Evolutionary conservation across 2,329 filamentous ascomycete species (phyloP).

Genomic region (Colletotrichum orchidophilum): DNA sequence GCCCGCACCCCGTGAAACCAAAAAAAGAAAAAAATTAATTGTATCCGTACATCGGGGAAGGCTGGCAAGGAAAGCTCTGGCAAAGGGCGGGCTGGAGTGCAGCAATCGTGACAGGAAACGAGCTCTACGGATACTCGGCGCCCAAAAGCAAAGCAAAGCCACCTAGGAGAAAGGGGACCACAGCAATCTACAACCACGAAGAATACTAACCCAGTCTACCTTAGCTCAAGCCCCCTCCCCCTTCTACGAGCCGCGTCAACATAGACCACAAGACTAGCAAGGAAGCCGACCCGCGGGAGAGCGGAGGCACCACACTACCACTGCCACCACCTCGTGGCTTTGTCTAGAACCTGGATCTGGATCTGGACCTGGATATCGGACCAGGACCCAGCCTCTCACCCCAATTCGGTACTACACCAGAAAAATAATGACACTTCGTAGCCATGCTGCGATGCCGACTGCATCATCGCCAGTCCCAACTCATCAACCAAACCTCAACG

Average conservation of each 20-base stretch:
- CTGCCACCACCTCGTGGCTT: conserved; percentile 16
- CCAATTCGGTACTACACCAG: too few species aligned
- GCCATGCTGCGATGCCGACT: not conserved
- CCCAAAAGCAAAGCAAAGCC: not conserved
- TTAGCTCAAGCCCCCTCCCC: not conserved
- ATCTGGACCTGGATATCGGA: not conserved
- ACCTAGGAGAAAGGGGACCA: not conserved
- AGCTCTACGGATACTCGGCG: not conserved
- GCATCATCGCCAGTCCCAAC: not conserved
- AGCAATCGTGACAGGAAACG: not conserved
- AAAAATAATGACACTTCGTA: too few species aligned
- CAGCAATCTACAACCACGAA: not conserved
- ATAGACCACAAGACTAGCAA: not conserved
- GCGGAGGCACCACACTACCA: not conserved
- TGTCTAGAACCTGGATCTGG: not conserved
- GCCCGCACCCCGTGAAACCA: not conserved
- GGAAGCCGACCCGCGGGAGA: not conserved
- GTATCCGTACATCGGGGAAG: not conserved
- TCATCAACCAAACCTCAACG: not conserved
- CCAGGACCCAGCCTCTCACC: not conserved
- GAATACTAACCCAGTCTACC: not conserved
- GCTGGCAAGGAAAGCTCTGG: not conserved
- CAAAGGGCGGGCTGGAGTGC: not conserved
- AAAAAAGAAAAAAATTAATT: not conserved
- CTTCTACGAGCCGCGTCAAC: not conserved